Evolutionary conservation across 1,284 basidiomycete genomes (phyloP), one percentile per base, ranked within the genome.

Genomic region (Marasmius oreades): DNA sequence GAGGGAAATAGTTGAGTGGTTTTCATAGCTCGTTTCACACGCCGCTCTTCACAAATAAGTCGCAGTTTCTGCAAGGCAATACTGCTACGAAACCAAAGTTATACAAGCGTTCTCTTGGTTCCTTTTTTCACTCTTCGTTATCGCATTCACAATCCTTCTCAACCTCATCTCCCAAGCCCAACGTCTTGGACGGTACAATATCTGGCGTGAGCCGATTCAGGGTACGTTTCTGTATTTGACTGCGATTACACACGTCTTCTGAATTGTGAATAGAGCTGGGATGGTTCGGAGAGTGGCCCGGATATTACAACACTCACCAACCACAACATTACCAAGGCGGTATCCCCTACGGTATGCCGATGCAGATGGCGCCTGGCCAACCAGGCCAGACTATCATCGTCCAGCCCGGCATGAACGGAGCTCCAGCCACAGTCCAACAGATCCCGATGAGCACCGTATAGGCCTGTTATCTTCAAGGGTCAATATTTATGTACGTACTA

Each of bases 51-150:
- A 36, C 52, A 43, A 31, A 31, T 42, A 46, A 42, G 51, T 52
- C 51, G n/a, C 54, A 92, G 89, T 83, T 58, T 79, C 78, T 51
- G 70, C 71, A 2, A 73, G 73, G 62, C 67, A 72, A 22, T 90
- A 80, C 61, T 92, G 89, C 67, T 86, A 88, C 67, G 80, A 90
- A 65, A 88, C 90, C 83, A 89, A 86, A 68, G 82, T 85, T 54
- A 77, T 89, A 37, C 80, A 90, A 62, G 88, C 86, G 1, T 84
- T 91, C 67, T 90, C 89, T 0, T 92, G 90, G 89, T 76, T 81
- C 66, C 72, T 81, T 54, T 91, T 91, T 64, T 74, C 75, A 54
- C 65, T 84, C 48, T 82, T 84, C 76, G 64, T 70, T 14, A 59
- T 77, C 50, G 85, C 78, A 16, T 64, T 71, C 54, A 52, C 66